Conservation (phyloP, 2,329 filamentous ascomycete genomes). For the Cercospora sp. region DNA sequence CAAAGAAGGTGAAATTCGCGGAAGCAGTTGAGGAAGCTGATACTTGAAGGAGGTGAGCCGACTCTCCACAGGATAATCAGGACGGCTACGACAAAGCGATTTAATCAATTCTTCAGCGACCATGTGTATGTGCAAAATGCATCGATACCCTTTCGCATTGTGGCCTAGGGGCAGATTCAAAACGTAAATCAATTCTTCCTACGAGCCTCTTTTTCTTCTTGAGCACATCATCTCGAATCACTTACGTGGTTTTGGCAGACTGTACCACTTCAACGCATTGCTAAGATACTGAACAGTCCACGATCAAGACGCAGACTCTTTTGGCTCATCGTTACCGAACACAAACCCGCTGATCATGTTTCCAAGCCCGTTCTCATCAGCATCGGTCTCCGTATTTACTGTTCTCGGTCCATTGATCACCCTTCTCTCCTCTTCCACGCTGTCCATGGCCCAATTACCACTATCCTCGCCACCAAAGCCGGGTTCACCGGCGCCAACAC, state of each 20-base stretch:
- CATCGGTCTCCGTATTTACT: neutral
- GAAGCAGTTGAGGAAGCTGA: conserved; percentile 2
- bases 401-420: neutral
- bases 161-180: neutral
- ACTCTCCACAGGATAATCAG: neutral
- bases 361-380: neutral
- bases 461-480: too few species aligned
- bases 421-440: neutral
- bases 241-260: neutral
- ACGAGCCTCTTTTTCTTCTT: too few species aligned
- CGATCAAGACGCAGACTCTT: neutral
- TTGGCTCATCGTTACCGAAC: neutral
- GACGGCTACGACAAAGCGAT: neutral
- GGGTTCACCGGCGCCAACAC: neutral
- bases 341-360: conserved; percentile 5
- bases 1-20: conserved; percentile 35
- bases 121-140: neutral
- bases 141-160: conserved; percentile 3
- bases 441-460: neutral
- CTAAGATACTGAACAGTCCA: neutral
- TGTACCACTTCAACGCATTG: neutral
- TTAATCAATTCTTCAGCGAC: neutral
- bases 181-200: neutral
- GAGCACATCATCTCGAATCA: neutral
- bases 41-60: neutral